These are phyloP conservation scores for Geranomyces michiganensis DNA, from an alignment of 192 early-diverging fungal genomes.

Conservation along the genomic window DNA sequence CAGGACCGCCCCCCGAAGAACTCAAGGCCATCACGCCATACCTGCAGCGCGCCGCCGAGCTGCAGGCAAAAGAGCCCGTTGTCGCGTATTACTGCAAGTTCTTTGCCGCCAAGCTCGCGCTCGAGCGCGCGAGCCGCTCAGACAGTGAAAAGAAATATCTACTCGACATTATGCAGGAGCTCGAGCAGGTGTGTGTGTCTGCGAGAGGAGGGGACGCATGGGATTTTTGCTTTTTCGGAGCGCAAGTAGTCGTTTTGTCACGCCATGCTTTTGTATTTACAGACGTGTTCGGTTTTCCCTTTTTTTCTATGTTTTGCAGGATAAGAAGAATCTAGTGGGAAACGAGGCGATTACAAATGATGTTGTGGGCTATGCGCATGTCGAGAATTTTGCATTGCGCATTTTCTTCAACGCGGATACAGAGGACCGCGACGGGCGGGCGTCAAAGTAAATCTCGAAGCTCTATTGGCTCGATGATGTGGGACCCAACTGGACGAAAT, in stretches of 20 bases:
- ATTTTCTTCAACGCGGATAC: slow-evolving; percentile 90
- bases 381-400: slow-evolving; percentile 87
- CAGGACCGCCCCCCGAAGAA: slow-evolving; percentile 37
- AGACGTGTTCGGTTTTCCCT: not conserved
- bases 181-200: slow-evolving; percentile 69
- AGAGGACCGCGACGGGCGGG: slow-evolving; percentile 83
- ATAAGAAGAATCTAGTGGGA: slow-evolving; percentile 64
- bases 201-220: no score
- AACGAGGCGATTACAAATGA: slow-evolving; percentile 79
- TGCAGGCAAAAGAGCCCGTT: slow-evolving; percentile 78
- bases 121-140: slow-evolving; percentile 58
- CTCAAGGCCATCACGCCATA: slow-evolving; percentile 68
- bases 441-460: slow-evolving; percentile 66
- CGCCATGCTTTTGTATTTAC: not conserved
- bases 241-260: not conserved
- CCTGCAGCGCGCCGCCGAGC: slow-evolving; percentile 82
- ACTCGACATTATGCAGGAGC: slow-evolving; percentile 65
- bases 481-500: no score
- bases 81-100: slow-evolving; percentile 90
- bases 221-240: no score
- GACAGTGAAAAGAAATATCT: slow-evolving; percentile 67
- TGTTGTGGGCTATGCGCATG: slow-evolving; percentile 72
- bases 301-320: slow-evolving; percentile 47
- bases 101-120: slow-evolving; percentile 83
- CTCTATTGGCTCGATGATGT: no score